phyloP scores from a whole-genome alignment of 1,284 basidiomycete genomes.

The Sparassis latifolia region DNA sequence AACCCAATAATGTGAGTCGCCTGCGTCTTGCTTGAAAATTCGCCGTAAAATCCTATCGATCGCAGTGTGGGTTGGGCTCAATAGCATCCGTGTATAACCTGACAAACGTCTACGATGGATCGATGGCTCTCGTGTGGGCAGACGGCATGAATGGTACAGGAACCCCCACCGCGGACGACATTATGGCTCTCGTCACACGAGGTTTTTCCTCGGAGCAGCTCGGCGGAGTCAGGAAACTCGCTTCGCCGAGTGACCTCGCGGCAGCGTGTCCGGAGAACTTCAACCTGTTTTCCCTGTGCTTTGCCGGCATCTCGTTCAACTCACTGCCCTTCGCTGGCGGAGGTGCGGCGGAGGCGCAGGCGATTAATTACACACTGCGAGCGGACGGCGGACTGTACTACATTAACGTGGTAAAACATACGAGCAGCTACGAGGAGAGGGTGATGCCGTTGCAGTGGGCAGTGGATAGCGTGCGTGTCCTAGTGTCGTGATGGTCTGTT shows the following conservation, averaged over 20 bases:
- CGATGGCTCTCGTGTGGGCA: slow-evolving; percentile 54
- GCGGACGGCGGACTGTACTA: slow-evolving; percentile 59
- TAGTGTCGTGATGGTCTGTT: slow-evolving; percentile 1
- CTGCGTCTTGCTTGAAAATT: neutral
- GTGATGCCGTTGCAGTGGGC: slow-evolving; percentile 75
- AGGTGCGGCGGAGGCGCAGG: slow-evolving; percentile 23
- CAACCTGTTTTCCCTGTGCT: slow-evolving; percentile 64
- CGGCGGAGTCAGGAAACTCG: slow-evolving; percentile 39
- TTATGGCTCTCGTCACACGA: slow-evolving; percentile 51
- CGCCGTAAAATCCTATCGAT: neutral
- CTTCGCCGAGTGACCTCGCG: slow-evolving; percentile 42
- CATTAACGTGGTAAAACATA: slow-evolving; percentile 60
- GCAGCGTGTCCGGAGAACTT: slow-evolving; percentile 68
- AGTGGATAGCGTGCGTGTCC: slow-evolving; percentile 51
- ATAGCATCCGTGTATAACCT: slow-evolving; percentile 46
- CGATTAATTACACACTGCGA: slow-evolving; percentile 67
- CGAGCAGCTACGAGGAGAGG: slow-evolving; percentile 62
- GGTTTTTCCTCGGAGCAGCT: slow-evolving; percentile 40
- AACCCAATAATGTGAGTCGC: slow-evolving; percentile 45
- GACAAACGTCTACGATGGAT: slow-evolving; percentile 41
- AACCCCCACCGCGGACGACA: slow-evolving; percentile 42
- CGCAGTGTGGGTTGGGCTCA: slow-evolving; percentile 57
- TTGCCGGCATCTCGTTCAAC: slow-evolving; percentile 60
- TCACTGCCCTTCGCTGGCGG: slow-evolving; percentile 36
- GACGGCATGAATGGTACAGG: slow-evolving; percentile 50